phyloP scores from a whole-genome alignment of 306 rosid genomes.

The Adenanthera pavonina region DNA sequence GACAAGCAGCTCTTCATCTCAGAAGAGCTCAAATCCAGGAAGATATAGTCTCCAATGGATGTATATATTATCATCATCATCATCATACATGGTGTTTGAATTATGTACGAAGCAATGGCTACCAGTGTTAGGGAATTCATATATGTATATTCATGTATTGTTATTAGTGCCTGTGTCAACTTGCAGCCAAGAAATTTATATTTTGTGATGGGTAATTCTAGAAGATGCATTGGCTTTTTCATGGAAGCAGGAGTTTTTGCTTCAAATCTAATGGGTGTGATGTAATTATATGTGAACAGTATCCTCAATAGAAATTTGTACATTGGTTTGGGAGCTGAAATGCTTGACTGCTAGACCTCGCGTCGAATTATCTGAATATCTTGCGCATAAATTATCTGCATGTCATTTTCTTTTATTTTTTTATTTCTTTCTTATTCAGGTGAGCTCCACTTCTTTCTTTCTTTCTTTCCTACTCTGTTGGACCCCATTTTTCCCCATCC shows the following conservation, averaged over 20 bases:
- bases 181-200: conserved; percentile 17
- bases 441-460: no score
- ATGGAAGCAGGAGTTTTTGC: conserved; percentile 41
- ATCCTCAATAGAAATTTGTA: conserved; percentile 50
- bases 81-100: conserved; percentile 29
- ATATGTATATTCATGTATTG: neutral
- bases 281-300: conserved; percentile 42
- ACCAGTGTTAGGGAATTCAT: conserved; percentile 25
- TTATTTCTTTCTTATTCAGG: no score
- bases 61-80: conserved; percentile 27
- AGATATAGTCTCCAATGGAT: neutral
- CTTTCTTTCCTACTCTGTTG: no score
- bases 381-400: neutral
- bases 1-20: conserved; percentile 37
- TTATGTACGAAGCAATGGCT: conserved; percentile 33
- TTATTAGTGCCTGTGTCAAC: neutral
- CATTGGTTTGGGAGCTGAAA: conserved; percentile 41
- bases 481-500: no score
- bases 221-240: conserved; percentile 46
- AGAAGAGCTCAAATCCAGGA: conserved; percentile 24
- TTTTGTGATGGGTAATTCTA: conserved; percentile 48
- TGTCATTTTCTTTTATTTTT: no score
- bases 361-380: conserved; percentile 36
- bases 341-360: conserved; percentile 42
- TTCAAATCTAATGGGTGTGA: conserved; percentile 38